Evolutionary conservation across 768 basidiomycete species (phyloP).

Genomic region (Boletus rufocinnamomeus): DNA sequence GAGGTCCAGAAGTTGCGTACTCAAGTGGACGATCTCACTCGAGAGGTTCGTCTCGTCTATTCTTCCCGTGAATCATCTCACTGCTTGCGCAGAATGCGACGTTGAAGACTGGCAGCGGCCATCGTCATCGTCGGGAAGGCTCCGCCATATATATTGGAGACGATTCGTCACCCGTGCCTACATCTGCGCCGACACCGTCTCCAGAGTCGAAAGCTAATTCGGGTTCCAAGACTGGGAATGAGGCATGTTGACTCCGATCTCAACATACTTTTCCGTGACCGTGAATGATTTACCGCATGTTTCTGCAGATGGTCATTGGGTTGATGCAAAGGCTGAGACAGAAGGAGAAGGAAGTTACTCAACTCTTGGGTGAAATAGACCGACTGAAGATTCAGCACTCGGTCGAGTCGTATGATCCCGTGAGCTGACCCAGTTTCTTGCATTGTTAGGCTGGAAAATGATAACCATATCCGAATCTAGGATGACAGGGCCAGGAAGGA

Average conservation of each 20-base stretch:
- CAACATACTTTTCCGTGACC: background rate
- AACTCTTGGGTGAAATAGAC: constrained; percentile 72
- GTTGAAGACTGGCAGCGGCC: background rate
- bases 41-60: constrained; percentile 52
- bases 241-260: constrained; percentile 42
- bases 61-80: background rate
- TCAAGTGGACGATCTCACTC: constrained; percentile 62
- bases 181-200: constrained; percentile 21
- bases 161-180: constrained; percentile 2
- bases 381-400: constrained; percentile 60
- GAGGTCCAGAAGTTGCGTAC: constrained; percentile 61
- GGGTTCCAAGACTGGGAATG: constrained; percentile 52
- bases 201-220: constrained; percentile 38
- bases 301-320: constrained; percentile 59
- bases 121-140: constrained; percentile 16
- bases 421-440: constrained; percentile 35
- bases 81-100: constrained; percentile 8
- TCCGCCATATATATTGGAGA: constrained; percentile 21
- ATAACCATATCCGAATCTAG: constrained; percentile 36
- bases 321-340: constrained; percentile 77
- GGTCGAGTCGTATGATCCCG: constrained; percentile 57
- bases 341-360: constrained; percentile 83
- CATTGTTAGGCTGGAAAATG: background rate
- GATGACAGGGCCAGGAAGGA: constrained; percentile 76
- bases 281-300: background rate